phyloP scores from a whole-genome alignment of 331 rosid species.

The Dryas integrifolia region DNA sequence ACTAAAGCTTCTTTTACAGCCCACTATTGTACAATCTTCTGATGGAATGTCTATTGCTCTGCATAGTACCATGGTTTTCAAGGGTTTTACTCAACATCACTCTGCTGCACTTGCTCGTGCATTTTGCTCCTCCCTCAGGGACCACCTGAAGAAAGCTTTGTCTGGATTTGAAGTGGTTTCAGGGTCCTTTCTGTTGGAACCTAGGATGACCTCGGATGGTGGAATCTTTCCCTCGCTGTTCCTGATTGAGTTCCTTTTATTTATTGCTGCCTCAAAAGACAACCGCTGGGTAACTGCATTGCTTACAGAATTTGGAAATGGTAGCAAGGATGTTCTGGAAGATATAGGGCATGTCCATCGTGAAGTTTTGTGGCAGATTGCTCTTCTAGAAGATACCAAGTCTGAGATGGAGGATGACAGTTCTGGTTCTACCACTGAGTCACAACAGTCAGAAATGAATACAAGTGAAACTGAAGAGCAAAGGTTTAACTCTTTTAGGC shows the following conservation, averaged over 20 bases:
- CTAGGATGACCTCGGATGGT: constrained; percentile 62
- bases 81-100: constrained; percentile 94
- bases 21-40: constrained; percentile 80
- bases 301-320: constrained; percentile 89
- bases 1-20: constrained; percentile 72
- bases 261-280: constrained; percentile 98
- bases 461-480: constrained; percentile 79
- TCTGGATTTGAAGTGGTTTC: constrained; percentile 57
- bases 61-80: constrained; percentile 98
- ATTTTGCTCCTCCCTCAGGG: constrained; percentile 78
- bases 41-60: constrained; percentile 98
- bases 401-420: constrained; percentile 62
- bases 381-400: constrained; percentile 79
- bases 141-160: constrained; percentile 78
- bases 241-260: constrained; percentile 87
- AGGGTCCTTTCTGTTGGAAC: constrained; percentile 67
- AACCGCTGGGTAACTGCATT: constrained; percentile 90
- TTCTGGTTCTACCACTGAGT: constrained; percentile 60
- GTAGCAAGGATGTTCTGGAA: constrained; percentile 82
- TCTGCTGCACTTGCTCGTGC: constrained; percentile 83
- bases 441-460: constrained; percentile 62
- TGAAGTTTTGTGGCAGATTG: constrained; percentile 90
- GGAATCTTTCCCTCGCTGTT: constrained; percentile 70
- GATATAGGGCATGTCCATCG: constrained; percentile 84
- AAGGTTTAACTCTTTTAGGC: constrained; percentile 89